phyloP scores from a whole-genome alignment of 2,329 filamentous ascomycete genomes.

The Xenosphaeropsis pyriputrescens region DNA sequence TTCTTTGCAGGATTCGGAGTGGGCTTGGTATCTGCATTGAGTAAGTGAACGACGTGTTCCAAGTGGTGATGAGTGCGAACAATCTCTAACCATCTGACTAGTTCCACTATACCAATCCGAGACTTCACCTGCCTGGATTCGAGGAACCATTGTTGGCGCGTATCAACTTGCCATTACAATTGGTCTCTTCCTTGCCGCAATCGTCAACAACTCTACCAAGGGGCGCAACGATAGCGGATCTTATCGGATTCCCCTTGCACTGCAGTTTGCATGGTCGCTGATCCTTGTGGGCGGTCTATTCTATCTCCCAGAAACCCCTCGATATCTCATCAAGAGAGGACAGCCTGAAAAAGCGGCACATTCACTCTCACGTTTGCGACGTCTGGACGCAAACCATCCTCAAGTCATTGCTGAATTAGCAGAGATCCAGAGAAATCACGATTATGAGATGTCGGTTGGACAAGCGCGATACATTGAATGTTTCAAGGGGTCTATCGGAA shows the following conservation, averaged over 20 bases:
- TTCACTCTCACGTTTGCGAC: constrained; percentile 3
- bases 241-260: constrained; percentile 58
- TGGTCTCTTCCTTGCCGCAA: constrained; percentile 48
- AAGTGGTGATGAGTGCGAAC: constrained; percentile 1
- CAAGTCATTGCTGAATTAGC: constrained; percentile 63
- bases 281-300: constrained; percentile 27
- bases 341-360: constrained; percentile 4
- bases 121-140: constrained; percentile 72
- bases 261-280: constrained; percentile 56
- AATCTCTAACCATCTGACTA: constrained; percentile 22
- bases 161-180: constrained; percentile 62
- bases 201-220: constrained; percentile 49
- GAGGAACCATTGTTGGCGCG: constrained; percentile 59
- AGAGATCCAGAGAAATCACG: constrained; percentile 75
- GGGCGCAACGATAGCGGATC: constrained; percentile 41
- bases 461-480: background rate
- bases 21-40: constrained; percentile 47
- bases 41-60: too few species aligned
- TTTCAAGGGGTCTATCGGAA: constrained; percentile 19
- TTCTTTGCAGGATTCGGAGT: constrained; percentile 61
- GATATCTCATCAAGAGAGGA: constrained; percentile 5
- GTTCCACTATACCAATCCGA: constrained; percentile 71
- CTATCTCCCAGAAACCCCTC: constrained; percentile 5
- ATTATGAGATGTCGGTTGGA: constrained; percentile 50
- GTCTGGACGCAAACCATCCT: constrained; percentile 42